Evolutionary conservation across 2,329 filamentous ascomycete genomes (phyloP), one percentile per base, ranked within the genome.

Genomic region (Fusarium dimerum): DNA sequence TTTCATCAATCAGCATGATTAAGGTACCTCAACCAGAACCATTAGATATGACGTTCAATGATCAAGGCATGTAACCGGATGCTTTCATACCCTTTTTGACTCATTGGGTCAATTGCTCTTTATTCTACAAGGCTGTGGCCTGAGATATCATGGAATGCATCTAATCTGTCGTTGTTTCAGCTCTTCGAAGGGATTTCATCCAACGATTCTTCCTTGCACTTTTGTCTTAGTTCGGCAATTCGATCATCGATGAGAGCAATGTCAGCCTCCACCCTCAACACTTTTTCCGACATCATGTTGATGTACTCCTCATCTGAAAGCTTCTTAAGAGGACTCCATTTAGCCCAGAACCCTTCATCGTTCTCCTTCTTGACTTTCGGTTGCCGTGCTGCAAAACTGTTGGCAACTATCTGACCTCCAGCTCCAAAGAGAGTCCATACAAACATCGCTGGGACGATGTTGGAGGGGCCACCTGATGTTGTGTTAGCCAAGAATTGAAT

Each of bases 211-310:
- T 52, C 42, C 42, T 57, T 29, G 26, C 49, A 51, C 38, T 54
- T 53, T 41, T 62, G 47, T 43, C 56, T 59, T 17, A 77, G 47
- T 42, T 72, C 69, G 2, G 67, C 80, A 60, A 94, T 89, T 64
- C 84, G 85, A 48, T 93, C 90, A 63, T 94, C 89, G 36, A 93
- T 77, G 6, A 94, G 70, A 0, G 89, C 85, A 69, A 94, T 91
- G 55, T 93, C 88, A 1, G 83, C 88, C 59, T 94, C 87, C 3
- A 93, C 73, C 56, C 77, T 80, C 26, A 93, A 68, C 40, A 91
- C 73, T 71, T 87, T 90, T 68, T 92, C 88, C 30, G 79, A 76
- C 64, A 94, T 76, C 73, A 91, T 84, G 1, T 79, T 73, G 52
- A 82, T 80, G 65, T 94, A 94, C 61, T 94, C 85, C 26, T 87